phyloP scores from a whole-genome alignment of 352 stramenopile genomes.

The Globisporangium nunn region DNA sequence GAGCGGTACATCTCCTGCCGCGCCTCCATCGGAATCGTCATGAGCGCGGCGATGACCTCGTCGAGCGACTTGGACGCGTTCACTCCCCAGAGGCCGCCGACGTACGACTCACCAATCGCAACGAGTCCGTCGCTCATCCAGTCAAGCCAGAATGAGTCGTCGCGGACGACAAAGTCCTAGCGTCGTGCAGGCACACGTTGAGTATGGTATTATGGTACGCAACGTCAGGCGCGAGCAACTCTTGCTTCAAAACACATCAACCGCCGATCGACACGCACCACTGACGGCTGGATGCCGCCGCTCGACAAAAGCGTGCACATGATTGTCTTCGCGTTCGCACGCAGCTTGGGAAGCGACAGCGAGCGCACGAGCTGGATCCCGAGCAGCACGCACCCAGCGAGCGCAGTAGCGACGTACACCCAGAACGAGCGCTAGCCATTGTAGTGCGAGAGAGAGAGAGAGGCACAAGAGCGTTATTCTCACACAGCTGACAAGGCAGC shows the following conservation, averaged over 20 bases:
- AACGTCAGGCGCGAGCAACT: neutral
- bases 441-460: neutral
- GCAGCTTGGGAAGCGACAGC: slow-evolving; percentile 63
- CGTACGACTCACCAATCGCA: slow-evolving; percentile 77
- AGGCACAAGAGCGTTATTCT: neutral
- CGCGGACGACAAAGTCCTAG: slow-evolving; percentile 72
- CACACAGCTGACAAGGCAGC: neutral
- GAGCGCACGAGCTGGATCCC: slow-evolving; percentile 62
- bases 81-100: slow-evolving; percentile 63
- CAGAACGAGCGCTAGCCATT: slow-evolving; percentile 57
- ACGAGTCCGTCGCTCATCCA: slow-evolving; percentile 84
- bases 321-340: slow-evolving; percentile 58
- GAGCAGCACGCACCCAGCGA: slow-evolving; percentile 48
- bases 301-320: slow-evolving; percentile 63
- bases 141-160: slow-evolving; percentile 80
- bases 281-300: slow-evolving; percentile 48
- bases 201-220: no score
- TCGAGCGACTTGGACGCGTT: slow-evolving; percentile 52
- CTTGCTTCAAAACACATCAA: neutral
- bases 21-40: slow-evolving; percentile 77
- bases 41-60: slow-evolving; percentile 60
- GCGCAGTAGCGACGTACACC: slow-evolving; percentile 65
- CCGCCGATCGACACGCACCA: slow-evolving; percentile 20
- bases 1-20: slow-evolving; percentile 84
- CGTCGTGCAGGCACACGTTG: neutral